Evolutionary conservation across 805 yeast genomes (phyloP).

Genomic region (Monosporozyma unispora): DNA sequence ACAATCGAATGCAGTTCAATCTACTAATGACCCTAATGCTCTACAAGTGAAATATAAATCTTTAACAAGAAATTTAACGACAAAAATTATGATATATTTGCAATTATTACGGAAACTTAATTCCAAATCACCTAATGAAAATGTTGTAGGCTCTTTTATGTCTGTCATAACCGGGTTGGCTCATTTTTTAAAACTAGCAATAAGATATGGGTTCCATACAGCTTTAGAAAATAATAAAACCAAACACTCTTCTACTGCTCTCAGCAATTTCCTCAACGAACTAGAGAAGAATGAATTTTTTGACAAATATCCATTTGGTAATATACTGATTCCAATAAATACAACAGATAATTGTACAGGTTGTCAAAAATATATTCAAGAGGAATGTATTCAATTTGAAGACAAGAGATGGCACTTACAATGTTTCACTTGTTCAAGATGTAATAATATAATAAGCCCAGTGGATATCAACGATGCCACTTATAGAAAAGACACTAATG

Average conservation of each 20-base stretch:
- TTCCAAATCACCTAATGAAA: slow-evolving; percentile 26
- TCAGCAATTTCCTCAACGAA: slow-evolving; percentile 53
- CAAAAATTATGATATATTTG: slow-evolving; percentile 82
- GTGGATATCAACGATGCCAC: slow-evolving; percentile 40
- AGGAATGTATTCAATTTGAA: slow-evolving; percentile 55
- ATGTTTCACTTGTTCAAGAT: slow-evolving; percentile 61
- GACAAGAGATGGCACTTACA: slow-evolving; percentile 72
- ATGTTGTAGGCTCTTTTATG: slow-evolving; percentile 50
- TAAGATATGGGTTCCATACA: slow-evolving; percentile 68
- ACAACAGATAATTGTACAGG: slow-evolving; percentile 68
- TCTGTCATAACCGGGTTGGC: slow-evolving; percentile 86
- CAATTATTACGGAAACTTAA: slow-evolving; percentile 65
- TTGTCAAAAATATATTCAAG: slow-evolving; percentile 76
- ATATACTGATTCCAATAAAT: slow-evolving; percentile 41
- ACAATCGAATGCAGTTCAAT: neutral
- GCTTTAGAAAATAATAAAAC: slow-evolving; percentile 61
- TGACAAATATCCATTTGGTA: slow-evolving; percentile 30
- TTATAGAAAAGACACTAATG: slow-evolving; percentile 27
- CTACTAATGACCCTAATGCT: neutral
- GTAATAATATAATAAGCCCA: slow-evolving; percentile 37
- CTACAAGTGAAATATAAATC: slow-evolving; percentile 9
- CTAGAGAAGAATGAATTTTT: slow-evolving; percentile 39
- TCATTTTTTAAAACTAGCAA: slow-evolving; percentile 78
- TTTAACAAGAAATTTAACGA: slow-evolving; percentile 72
- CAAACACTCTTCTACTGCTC: slow-evolving; percentile 48